Percentiles rank a stretch among this genome's conserved stretches.
These are phyloP conservation scores for Mycosarcoma maydis DNA, from an alignment of 1,284 basidiomycete genomes.

Conservation along the genomic window DNA sequence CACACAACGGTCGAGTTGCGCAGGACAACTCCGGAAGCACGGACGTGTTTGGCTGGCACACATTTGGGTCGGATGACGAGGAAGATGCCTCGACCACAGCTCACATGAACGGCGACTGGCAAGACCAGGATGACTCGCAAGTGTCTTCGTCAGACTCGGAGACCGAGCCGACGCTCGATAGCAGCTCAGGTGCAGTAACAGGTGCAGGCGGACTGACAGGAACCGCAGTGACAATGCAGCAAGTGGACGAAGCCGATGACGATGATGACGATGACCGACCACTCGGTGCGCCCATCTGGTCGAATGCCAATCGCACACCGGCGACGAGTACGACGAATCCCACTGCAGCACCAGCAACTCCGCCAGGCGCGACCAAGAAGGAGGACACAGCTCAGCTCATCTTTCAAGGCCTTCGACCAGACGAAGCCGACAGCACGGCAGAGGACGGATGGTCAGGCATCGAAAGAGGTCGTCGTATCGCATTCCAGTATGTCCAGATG, in stretches of 20 bases:
- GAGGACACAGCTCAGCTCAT: slow-evolving; percentile 35
- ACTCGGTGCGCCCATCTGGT: slow-evolving; percentile 24
- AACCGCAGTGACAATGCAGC: slow-evolving; percentile 39
- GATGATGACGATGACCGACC: slow-evolving; percentile 50
- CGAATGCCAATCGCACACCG: slow-evolving; percentile 5
- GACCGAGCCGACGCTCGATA: slow-evolving; percentile 1
- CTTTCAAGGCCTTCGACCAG: slow-evolving; percentile 38
- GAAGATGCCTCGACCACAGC: neutral
- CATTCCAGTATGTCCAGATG: slow-evolving; percentile 49
- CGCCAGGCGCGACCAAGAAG: slow-evolving; percentile 4
- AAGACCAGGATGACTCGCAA: slow-evolving; percentile 11
- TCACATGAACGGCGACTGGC: slow-evolving; percentile 2
- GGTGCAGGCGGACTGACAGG: slow-evolving; percentile 10
- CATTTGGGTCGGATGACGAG: slow-evolving; percentile 29
- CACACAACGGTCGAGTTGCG: neutral
- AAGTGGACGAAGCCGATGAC: slow-evolving; percentile 39
- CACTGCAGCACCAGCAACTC: neutral
- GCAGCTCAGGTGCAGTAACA: neutral
- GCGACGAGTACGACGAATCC: too few relatives aligned
- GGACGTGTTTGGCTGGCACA: slow-evolving; percentile 33
- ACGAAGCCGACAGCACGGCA: neutral
- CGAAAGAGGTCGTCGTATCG: slow-evolving; percentile 39
- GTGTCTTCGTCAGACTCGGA: slow-evolving; percentile 24
- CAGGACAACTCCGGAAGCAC: neutral
- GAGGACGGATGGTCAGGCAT: slow-evolving; percentile 35